A percentile compares a stretch with the other conserved stretches of the same genome.
These are phyloP conservation scores for Diaporthe humulicola DNA, from an alignment of 2,329 filamentous ascomycete genomes.

Conservation along the genomic window DNA sequence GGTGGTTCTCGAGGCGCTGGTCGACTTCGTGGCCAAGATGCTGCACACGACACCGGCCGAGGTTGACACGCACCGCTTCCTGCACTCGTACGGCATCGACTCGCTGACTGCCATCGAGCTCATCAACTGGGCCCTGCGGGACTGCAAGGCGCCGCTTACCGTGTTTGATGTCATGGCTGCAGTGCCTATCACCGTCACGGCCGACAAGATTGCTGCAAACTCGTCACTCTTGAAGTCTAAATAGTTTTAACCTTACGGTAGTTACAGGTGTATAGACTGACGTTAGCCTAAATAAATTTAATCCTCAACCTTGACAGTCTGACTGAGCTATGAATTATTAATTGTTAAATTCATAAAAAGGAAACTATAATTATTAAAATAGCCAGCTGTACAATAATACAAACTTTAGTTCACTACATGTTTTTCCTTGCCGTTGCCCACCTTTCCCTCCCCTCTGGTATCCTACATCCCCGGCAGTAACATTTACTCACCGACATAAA, in stretches of 20 bases:
- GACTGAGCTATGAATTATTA: too few relatives aligned
- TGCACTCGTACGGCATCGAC: background rate
- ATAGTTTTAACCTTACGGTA: too few relatives aligned
- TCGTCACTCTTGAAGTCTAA: background rate
- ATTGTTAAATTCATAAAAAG: too few relatives aligned
- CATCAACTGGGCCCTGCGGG: background rate
- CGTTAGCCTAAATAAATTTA: too few relatives aligned
- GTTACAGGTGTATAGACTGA: too few relatives aligned
- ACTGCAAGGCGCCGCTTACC: background rate
- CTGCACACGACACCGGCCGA: background rate
- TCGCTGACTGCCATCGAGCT: background rate
- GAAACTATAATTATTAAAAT: too few relatives aligned
- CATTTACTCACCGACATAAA: conserved; percentile 8
- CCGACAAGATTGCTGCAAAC: background rate
- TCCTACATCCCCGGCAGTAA: conserved; percentile 21
- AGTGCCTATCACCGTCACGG: background rate
- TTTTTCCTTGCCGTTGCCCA: background rate
- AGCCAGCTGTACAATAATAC: too few relatives aligned
- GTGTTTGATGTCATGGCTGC: background rate
- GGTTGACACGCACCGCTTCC: background rate
- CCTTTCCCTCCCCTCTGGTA: background rate
- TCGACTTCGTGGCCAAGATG: background rate
- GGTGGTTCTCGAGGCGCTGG: background rate
- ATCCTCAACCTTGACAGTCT: too few relatives aligned
- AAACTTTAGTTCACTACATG: too few relatives aligned